A percentile compares a stretch with the other conserved stretches of the same genome.
Evolutionary conservation across 1,284 basidiomycete genomes (phyloP).

Genomic region (Rhodofomes roseus): DNA sequence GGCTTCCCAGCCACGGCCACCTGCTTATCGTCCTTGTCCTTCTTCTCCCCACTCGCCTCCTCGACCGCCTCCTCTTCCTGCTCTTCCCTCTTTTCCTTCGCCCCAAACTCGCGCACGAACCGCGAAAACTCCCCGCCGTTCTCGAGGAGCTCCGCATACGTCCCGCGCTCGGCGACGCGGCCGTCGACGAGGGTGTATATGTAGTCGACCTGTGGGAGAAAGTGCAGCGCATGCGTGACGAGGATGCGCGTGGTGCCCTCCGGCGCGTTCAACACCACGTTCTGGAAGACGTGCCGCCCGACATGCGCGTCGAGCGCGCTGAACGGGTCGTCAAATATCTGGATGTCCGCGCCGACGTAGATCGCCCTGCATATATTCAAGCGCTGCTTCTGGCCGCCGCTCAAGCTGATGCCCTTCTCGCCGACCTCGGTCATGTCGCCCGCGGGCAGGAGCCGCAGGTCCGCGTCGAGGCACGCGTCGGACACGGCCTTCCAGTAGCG

Average conservation of each 20-base stretch:
- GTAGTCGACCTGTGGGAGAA: constrained; percentile 76
- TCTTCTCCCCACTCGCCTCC: constrained; percentile 25
- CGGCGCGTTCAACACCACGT: constrained; percentile 66
- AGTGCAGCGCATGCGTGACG: constrained; percentile 82
- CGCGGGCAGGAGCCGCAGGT: constrained; percentile 77
- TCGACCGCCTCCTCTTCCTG: constrained; percentile 38
- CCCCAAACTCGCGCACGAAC: constrained; percentile 67
- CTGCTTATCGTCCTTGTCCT: constrained; percentile 26
- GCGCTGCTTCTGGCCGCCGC: constrained; percentile 80
- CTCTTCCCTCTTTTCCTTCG: constrained; percentile 39
- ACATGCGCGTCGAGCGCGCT: constrained; percentile 85
- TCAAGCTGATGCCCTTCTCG: constrained; percentile 84
- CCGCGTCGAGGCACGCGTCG: constrained; percentile 74
- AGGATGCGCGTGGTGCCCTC: constrained; percentile 77
- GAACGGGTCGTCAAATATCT: constrained; percentile 83
- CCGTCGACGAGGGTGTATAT: constrained; percentile 73
- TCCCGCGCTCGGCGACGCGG: constrained; percentile 71
- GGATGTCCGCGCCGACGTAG: constrained; percentile 83
- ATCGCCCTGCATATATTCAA: constrained; percentile 80
- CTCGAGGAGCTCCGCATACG: constrained; percentile 65
- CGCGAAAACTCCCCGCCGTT: constrained; percentile 67
- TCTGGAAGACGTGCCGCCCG: constrained; percentile 81
- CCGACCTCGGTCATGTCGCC: constrained; percentile 90
- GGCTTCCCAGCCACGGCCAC: constrained; percentile 37
- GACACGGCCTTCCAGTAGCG: constrained; percentile 75